These are phyloP conservation scores for Fusarium sp. DNA, from an alignment of 2,329 filamentous ascomycete genomes.

Conservation along the genomic window DNA sequence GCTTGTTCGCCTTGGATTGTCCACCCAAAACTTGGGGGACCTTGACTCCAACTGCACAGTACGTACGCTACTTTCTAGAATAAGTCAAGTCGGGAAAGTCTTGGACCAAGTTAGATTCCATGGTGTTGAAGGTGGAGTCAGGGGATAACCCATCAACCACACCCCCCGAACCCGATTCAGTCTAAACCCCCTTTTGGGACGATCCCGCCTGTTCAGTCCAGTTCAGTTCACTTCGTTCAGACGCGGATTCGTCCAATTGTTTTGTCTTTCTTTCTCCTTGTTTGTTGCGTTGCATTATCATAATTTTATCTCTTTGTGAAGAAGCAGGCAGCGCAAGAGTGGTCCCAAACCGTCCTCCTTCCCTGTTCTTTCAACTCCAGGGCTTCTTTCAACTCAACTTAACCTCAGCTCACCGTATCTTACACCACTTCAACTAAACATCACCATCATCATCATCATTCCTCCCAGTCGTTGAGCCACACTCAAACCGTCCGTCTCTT, in stretches of 20 bases:
- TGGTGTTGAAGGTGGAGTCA: slow-evolving; percentile 37
- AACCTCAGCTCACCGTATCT: slow-evolving; percentile 24
- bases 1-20: slow-evolving; percentile 31
- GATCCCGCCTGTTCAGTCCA: slow-evolving; percentile 22
- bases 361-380: slow-evolving; percentile 10
- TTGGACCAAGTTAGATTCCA: slow-evolving; percentile 1
- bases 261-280: slow-evolving; percentile 12
- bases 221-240: slow-evolving; percentile 29
- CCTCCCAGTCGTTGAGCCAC: slow-evolving; percentile 22
- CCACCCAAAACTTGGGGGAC: slow-evolving; percentile 27
- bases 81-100: slow-evolving; percentile 21
- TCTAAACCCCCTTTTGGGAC: slow-evolving; percentile 48
- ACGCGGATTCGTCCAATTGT: slow-evolving; percentile 34
- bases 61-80: slow-evolving; percentile 36
- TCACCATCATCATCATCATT: slow-evolving; percentile 25
- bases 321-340: slow-evolving; percentile 9
- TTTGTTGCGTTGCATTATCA: slow-evolving; percentile 13
- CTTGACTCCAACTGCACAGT: slow-evolving; percentile 28
- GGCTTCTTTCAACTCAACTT: slow-evolving; percentile 2
- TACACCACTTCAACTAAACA: slow-evolving; percentile 4
- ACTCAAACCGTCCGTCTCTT: slow-evolving; percentile 23
- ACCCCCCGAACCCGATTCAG: slow-evolving; percentile 40
- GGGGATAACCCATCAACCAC: slow-evolving; percentile 20
- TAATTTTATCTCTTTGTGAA: not conserved
- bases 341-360: slow-evolving; percentile 17